A percentile compares a stretch with the other conserved stretches of the same genome.
These are phyloP conservation scores for Leccinum longicurvipes DNA, from an alignment of 768 basidiomycete genomes.

Conservation along the genomic window DNA sequence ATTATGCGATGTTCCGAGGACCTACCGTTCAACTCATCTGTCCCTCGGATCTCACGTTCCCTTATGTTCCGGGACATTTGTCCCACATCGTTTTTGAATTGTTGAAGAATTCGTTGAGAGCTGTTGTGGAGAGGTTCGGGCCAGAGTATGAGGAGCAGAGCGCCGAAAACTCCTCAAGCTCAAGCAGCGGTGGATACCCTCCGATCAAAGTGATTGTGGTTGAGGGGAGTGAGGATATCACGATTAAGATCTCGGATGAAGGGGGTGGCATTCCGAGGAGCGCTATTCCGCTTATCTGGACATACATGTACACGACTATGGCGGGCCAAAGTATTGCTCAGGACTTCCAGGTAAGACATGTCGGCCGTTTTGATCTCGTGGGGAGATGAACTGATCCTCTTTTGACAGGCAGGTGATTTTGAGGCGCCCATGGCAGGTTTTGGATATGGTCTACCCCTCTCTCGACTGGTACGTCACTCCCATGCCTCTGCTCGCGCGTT, in stretches of 20 bases:
- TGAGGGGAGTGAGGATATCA: slow-evolving; percentile 97
- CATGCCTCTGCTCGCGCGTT: not conserved
- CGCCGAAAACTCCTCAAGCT: not conserved
- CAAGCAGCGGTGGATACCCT: slow-evolving; percentile 14
- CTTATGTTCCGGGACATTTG: slow-evolving; percentile 95
- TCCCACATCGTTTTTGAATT: slow-evolving; percentile 97
- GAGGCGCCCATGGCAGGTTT: slow-evolving; percentile 98
- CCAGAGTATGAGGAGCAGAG: slow-evolving; percentile 61
- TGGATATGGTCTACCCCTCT: slow-evolving; percentile 90
- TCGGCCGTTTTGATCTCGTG: not conserved
- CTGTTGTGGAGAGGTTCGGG: slow-evolving; percentile 91
- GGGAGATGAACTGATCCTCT: not conserved
- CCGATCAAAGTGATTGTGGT: slow-evolving; percentile 62
- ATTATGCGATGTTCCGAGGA: slow-evolving; percentile 92
- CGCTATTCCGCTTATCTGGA: slow-evolving; percentile 95
- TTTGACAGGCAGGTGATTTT: slow-evolving; percentile 72
- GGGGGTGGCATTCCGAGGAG: slow-evolving; percentile 85
- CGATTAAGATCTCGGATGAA: slow-evolving; percentile 98
- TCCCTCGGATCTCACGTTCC: slow-evolving; percentile 78
- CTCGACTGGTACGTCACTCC: slow-evolving; percentile 64
- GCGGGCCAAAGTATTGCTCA: slow-evolving; percentile 64
- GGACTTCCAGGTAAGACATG: slow-evolving; percentile 48
- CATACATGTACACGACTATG: slow-evolving; percentile 96
- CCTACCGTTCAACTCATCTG: slow-evolving; percentile 97
- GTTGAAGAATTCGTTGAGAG: slow-evolving; percentile 94